Conservation (phyloP, 495 filamentous ascomycete genomes). For the Neurospora hispaniola region DNA sequence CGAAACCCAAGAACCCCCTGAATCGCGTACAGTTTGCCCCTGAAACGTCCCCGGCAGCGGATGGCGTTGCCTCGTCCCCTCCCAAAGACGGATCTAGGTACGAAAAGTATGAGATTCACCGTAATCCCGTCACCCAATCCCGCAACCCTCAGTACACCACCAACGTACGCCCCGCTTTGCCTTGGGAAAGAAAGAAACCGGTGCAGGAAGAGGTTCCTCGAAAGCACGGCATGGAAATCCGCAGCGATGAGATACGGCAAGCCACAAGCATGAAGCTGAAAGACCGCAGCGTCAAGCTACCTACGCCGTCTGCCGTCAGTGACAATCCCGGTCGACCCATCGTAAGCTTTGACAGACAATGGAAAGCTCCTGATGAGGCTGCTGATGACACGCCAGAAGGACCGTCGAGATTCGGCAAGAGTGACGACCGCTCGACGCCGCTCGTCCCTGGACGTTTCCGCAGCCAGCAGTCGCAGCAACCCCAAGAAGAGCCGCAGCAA, state of each 20-base stretch:
- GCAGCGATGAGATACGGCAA: conserved; percentile 72
- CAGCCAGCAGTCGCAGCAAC: conserved; percentile 15
- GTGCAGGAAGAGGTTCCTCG: conserved; percentile 27
- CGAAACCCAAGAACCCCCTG: conserved; percentile 50
- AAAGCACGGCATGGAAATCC: conserved; percentile 70
- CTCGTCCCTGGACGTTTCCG: conserved; percentile 18
- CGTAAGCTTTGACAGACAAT: conserved; percentile 80
- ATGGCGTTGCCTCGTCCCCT: conserved; percentile 13
- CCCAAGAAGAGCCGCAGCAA: conserved; percentile 8
- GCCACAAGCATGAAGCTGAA: conserved; percentile 85
- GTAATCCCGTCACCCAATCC: conserved; percentile 65
- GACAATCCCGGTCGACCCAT: conserved; percentile 77
- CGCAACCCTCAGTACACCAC: conserved; percentile 60
- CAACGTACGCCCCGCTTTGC: conserved; percentile 40
- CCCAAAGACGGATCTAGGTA: conserved; percentile 49
- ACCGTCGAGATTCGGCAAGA: conserved; percentile 18
- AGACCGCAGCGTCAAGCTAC: conserved; percentile 75
- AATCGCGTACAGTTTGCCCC: conserved; percentile 43
- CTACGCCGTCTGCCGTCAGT: conserved; percentile 77
- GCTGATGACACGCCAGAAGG: conserved; percentile 43
- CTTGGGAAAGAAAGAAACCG: conserved; percentile 10
- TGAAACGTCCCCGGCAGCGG: conserved; percentile 11
- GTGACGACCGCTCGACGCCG: conserved; percentile 11
- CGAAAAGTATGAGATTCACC: conserved; percentile 67
- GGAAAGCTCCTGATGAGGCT: conserved; percentile 56